Percentiles rank a stretch among this genome's conserved stretches.
Conservation (phyloP, 2,329 filamentous ascomycete genomes). For the Sarocladium oryzae region DNA sequence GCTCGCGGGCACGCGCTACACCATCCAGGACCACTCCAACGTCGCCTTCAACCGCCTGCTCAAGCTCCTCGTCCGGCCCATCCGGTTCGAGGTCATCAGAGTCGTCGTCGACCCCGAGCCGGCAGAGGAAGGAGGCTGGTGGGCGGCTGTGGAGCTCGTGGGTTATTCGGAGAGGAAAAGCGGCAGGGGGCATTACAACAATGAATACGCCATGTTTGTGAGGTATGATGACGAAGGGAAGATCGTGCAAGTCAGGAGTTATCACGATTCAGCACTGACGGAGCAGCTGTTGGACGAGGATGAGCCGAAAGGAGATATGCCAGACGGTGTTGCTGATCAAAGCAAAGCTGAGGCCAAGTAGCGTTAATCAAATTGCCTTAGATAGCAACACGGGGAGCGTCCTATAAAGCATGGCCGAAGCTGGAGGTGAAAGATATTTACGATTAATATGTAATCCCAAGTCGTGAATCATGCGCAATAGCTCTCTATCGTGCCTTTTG, state of each 20-base stretch:
- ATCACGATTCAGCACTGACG: conserved; percentile 17
- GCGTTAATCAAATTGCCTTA: too few species aligned
- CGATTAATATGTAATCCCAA: conserved; percentile 4
- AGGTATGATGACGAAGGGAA: conserved; percentile 17
- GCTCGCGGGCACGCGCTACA: conserved; percentile 16
- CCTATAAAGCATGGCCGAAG: too few species aligned
- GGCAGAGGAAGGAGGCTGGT: conserved; percentile 15
- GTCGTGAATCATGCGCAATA: conserved; percentile 3
- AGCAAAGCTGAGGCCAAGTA: too few species aligned
- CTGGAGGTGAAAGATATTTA: not conserved
- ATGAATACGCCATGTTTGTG: conserved; percentile 20
- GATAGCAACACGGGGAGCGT: too few species aligned
- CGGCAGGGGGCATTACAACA: conserved; percentile 16
- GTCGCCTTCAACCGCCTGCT: conserved; percentile 17
- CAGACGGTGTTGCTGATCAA: too few species aligned
- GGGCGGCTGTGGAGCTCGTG: conserved; percentile 17
- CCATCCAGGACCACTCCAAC: conserved; percentile 14
- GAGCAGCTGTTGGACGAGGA: conserved; percentile 15
- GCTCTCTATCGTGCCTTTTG: not conserved
- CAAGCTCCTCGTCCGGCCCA: conserved; percentile 15
- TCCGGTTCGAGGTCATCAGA: conserved; percentile 16
- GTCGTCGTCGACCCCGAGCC: conserved; percentile 18
- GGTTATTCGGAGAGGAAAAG: conserved; percentile 16
- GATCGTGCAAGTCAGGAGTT: conserved; percentile 19
- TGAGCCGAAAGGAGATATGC: not conserved